phyloP scores from a whole-genome alignment of 1,284 basidiomycete genomes.

The Abortiporus biennis region DNA sequence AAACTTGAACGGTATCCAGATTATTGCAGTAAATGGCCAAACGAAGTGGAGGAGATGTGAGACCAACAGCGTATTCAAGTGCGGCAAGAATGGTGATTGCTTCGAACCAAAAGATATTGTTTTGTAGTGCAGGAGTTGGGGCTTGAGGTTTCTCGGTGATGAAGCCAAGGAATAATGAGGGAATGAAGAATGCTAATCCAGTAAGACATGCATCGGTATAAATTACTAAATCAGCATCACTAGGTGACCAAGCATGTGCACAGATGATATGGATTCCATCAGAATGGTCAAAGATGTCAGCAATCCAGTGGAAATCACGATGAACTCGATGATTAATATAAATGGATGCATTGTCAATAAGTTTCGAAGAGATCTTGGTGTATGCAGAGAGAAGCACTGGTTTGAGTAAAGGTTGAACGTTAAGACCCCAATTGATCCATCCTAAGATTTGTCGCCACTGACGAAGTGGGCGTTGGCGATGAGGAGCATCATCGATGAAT shows the following conservation, averaged over 20 bases:
- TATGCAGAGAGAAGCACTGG: constrained; percentile 28
- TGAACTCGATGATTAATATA: constrained; percentile 24
- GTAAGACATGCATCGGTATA: constrained; percentile 25
- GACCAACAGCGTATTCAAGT: constrained; percentile 1
- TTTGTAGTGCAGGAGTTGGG: neutral
- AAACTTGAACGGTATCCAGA: constrained; percentile 28
- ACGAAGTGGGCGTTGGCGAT: constrained; percentile 13
- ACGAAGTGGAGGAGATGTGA: neutral
- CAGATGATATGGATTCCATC: constrained; percentile 25
- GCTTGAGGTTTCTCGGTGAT: constrained; percentile 6
- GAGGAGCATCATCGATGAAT: constrained; percentile 1
- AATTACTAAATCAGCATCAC: constrained; percentile 17
- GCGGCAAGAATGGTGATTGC: constrained; percentile 17
- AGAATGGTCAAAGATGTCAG: constrained; percentile 15
- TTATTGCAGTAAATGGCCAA: constrained; percentile 27
- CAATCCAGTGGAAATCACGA: constrained; percentile 28
- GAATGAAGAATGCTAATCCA: constrained; percentile 27
- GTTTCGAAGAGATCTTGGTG: constrained; percentile 27
- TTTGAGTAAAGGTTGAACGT: constrained; percentile 28
- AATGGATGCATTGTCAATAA: constrained; percentile 10
- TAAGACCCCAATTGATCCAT: constrained; percentile 36
- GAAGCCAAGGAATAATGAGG: constrained; percentile 14
- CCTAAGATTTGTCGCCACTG: constrained; percentile 28
- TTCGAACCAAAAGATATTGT: constrained; percentile 27
- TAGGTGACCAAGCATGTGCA: constrained; percentile 18